Evolutionary conservation across 176 grass and related monocot species (phyloP), one percentile per base, ranked within the genome.

Genomic region (Ananas comosus): DNA sequence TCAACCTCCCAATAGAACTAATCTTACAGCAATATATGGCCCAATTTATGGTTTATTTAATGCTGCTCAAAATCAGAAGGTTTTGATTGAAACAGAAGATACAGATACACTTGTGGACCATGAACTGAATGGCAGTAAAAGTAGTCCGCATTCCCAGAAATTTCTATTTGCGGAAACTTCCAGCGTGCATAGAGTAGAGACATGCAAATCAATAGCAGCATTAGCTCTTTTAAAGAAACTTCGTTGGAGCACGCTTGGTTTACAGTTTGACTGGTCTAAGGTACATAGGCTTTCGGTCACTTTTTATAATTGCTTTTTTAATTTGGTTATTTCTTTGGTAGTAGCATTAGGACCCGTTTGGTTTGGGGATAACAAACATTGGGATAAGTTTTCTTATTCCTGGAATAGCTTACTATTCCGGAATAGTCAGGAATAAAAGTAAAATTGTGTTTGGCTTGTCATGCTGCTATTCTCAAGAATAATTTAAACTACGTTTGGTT

Each of bases 241-340:
- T n/a, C 77, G 92, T 7, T 96, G 88, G 83, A 91, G 92, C 66
- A 96, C 92, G 50, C 82, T 96, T 78, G 92, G 92, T 14, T 76
- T 96, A 64, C 92, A 88, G 76, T 96, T 96, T 70, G 88, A 91
- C 80, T 96, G 92, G 92, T 96, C 92, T 66, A 86, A 84, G 80
- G 92, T 91, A 80, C 66, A 78, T 69, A 47, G 3, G 12, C 2
- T 42, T 29, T 2, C 13, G 1, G 23, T 5, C 70, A 11, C 63
- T 75, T 67, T 67, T 67, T 3, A 58, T 64, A 56, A 42, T 51
- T 65, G 65, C 12, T 10, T 28, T 65, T 19, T 71, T 72, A 14
- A 19, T 63, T 49, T 71, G 4, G 10, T 21, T 5, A 66, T 18
- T 48, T 11, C 66, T 69, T 63, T 12, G 74, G 16, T 23, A n/a